A percentile compares a stretch with the other conserved stretches of the same genome.
Evolutionary conservation across 2,329 filamentous ascomycete genomes (phyloP).

Genomic region (Cytospora leucostoma): DNA sequence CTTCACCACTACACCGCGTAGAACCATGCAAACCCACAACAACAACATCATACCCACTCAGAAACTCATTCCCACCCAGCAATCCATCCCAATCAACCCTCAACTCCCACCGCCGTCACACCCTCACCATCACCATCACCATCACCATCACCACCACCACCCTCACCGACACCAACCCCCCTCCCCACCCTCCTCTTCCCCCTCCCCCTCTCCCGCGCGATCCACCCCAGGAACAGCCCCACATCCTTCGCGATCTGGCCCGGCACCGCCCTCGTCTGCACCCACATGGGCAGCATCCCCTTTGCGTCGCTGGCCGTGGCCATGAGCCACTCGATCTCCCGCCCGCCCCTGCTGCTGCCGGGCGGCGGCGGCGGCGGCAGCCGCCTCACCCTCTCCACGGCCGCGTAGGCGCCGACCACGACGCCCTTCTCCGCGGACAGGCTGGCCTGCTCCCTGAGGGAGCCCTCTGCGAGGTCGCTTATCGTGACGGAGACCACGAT

Average conservation of each 20-base stretch:
- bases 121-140: no score
- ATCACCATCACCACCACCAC: background rate
- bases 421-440: conserved; percentile 47
- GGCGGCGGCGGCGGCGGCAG: conserved; percentile 37
- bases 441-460: conserved; percentile 30
- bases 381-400: conserved; percentile 62
- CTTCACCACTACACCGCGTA: background rate
- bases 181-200: background rate
- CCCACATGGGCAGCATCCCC: conserved; percentile 64
- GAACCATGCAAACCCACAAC: background rate
- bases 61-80: background rate
- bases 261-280: conserved; percentile 66
- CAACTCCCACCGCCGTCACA: background rate
- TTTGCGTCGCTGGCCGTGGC: conserved; percentile 72
- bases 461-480: conserved; percentile 40
- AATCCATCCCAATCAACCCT: background rate
- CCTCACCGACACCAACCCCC: background rate
- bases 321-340: conserved; percentile 73
- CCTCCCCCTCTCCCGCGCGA: conserved; percentile 47
- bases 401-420: conserved; percentile 63
- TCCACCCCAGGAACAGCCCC: conserved; percentile 66
- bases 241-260: conserved; percentile 71
- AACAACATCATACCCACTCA: background rate
- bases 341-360: conserved; percentile 30
- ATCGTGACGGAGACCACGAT: conserved; percentile 60